Conservation (phyloP, 257 asterid genomes). For the Scutellaria galericulata region DNA sequence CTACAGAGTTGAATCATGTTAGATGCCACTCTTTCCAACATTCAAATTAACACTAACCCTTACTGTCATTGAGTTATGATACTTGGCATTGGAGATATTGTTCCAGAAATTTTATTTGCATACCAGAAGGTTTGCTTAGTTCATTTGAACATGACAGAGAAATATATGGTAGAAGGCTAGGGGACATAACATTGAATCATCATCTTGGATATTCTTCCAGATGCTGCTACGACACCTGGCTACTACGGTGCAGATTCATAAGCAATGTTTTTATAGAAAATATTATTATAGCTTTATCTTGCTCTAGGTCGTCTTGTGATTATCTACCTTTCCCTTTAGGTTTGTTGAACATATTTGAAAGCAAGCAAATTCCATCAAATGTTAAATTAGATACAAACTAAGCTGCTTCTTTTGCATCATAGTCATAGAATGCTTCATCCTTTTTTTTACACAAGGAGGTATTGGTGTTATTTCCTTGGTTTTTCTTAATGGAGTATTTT, state of each 20-base stretch:
- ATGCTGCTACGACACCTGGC: neutral
- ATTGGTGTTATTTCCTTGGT: neutral
- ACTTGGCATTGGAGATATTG: slow-evolving; percentile 2
- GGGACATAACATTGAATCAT: slow-evolving; percentile 2
- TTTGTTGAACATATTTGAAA: neutral
- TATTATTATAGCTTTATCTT: neutral
- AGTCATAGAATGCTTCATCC: neutral
- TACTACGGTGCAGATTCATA: neutral
- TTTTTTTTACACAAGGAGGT: slow-evolving; percentile 12
- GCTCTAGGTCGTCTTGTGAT: neutral
- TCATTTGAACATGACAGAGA: neutral
- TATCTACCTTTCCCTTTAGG: neutral
- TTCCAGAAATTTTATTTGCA: neutral
- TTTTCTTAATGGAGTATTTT: slow-evolving; percentile 24
- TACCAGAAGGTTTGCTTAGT: neutral
- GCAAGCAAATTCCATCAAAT: slow-evolving; percentile 8
- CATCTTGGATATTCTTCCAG: slow-evolving; percentile 17
- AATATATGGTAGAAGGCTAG: slow-evolving; percentile 3
- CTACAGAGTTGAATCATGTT: slow-evolving; percentile 7
- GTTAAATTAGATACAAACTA: no score
- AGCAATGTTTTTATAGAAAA: neutral
- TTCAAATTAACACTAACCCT: neutral
- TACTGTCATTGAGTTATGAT: neutral
- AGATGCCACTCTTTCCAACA: neutral
- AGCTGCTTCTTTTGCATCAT: neutral